phyloP scores from a whole-genome alignment of 163 green algal species.

The Chlamydomonas reinhardtii region DNA sequence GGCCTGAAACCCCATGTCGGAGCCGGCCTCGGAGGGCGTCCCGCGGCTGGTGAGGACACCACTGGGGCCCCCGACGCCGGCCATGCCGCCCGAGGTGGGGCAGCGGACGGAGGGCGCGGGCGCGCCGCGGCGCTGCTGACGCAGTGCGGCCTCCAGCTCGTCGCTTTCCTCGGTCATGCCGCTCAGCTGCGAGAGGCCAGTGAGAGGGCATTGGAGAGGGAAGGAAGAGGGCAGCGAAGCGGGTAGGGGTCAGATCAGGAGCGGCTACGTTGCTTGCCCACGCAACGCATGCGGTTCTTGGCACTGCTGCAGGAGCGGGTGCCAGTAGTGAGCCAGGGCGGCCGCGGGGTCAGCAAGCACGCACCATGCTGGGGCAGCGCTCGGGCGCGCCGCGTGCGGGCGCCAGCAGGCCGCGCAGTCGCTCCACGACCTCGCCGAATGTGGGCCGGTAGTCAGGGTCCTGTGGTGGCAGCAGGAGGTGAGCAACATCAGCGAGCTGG shows the following conservation, averaged over 20 bases:
- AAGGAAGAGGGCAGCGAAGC: neutral
- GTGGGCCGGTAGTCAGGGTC: constrained; percentile 25
- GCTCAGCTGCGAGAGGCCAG: neutral
- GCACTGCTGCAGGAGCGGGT: neutral
- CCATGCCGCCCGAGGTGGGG: neutral
- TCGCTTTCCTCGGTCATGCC: constrained; percentile 43
- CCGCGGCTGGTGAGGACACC: too few species aligned
- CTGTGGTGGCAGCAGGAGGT: neutral
- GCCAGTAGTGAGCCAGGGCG: neutral
- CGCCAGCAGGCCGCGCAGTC: constrained; percentile 37
- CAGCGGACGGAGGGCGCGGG: neutral
- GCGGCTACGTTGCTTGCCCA: too few species aligned
- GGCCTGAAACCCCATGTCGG: neutral
- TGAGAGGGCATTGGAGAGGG: neutral
- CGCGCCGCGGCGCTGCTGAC: constrained; percentile 12
- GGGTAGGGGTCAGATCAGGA: too few species aligned
- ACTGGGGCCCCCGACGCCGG: neutral
- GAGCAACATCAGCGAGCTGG: neutral
- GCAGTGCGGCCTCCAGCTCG: constrained; percentile 41
- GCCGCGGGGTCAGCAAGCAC: neutral
- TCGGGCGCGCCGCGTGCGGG: neutral
- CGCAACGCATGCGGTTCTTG: neutral
- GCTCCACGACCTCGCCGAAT: constrained; percentile 36
- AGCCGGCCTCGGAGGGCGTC: constrained; percentile 8
- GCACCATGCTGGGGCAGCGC: constrained; percentile 8